These are phyloP conservation scores for Phaeolepiota aurea DNA, from an alignment of 768 basidiomycete genomes.

Conservation along the genomic window DNA sequence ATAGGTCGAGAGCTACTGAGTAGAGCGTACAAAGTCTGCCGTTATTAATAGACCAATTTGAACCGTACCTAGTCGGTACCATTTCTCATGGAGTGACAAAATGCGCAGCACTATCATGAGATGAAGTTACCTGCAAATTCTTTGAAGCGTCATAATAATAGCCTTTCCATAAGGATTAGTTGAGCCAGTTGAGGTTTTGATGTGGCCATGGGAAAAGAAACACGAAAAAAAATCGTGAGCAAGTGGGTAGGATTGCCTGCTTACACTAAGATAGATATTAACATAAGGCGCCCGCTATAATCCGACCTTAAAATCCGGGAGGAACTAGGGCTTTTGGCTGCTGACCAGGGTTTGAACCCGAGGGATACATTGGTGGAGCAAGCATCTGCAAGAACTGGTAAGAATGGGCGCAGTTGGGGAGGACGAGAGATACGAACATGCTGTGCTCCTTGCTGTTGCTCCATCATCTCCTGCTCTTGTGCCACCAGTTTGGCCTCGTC, in stretches of 20 bases:
- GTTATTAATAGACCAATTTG: conserved; percentile 14
- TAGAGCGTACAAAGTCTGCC: conserved; percentile 3
- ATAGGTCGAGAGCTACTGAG: conserved; percentile 20
- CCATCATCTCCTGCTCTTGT: conserved; percentile 90
- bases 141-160: background rate
- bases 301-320: conserved; percentile 63
- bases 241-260: conserved; percentile 5
- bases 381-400: conserved; percentile 53
- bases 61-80: background rate
- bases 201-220: conserved; percentile 15
- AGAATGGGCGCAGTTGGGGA: conserved; percentile 6
- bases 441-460: conserved; percentile 89
- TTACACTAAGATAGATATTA: conserved; percentile 7
- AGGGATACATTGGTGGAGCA: conserved; percentile 51
- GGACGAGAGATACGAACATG: conserved; percentile 23
- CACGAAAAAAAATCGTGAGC: conserved; percentile 8
- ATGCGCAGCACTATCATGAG: conserved; percentile 11
- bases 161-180: background rate
- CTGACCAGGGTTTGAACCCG: conserved; percentile 18
- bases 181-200: conserved; percentile 10
- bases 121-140: conserved; percentile 3
- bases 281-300: conserved; percentile 8
- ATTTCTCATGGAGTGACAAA: background rate
- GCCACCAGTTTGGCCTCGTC: conserved; percentile 92
- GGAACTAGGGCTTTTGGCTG: conserved; percentile 65